A percentile compares a stretch with the other conserved stretches of the same genome.
phyloP scores from a whole-genome alignment of 2,329 filamentous ascomycete genomes.

The Chaetomium strumarium region DNA sequence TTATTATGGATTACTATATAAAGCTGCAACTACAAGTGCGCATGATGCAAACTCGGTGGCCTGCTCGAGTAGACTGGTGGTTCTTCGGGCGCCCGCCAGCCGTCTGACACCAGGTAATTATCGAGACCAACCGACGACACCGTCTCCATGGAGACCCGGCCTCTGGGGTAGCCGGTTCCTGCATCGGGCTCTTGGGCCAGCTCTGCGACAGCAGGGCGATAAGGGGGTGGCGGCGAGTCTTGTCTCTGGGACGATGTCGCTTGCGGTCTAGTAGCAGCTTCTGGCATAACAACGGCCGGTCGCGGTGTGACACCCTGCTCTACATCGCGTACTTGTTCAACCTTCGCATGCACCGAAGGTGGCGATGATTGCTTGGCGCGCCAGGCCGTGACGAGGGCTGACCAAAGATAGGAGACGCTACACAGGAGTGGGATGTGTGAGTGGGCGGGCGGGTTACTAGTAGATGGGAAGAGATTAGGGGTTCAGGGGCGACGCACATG shows the following conservation, averaged over 20 bases:
- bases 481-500: slow-evolving; percentile 5
- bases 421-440: not conserved
- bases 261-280: not conserved
- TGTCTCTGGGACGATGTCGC: not conserved
- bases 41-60: slow-evolving; percentile 22
- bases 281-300: not conserved
- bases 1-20: too few species aligned
- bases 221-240: slow-evolving; percentile 13
- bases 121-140: slow-evolving; percentile 20
- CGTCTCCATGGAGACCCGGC: slow-evolving; percentile 21
- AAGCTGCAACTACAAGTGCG: not conserved
- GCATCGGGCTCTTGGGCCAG: not conserved
- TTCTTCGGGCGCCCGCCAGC: slow-evolving; percentile 19
- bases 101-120: slow-evolving; percentile 23
- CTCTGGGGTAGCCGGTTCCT: not conserved
- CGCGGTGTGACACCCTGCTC: slow-evolving; percentile 5
- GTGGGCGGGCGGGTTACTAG: not conserved
- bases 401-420: slow-evolving; percentile 6
- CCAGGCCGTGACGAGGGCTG: slow-evolving; percentile 7
- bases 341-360: not conserved
- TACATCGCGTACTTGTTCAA: slow-evolving; percentile 1
- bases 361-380: slow-evolving; percentile 2
- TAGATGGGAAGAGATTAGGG: not conserved
- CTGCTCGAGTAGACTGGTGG: slow-evolving; percentile 22
- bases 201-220: slow-evolving; percentile 3